A percentile compares a stretch with the other conserved stretches of the same genome.
Conservation (phyloP, 2,329 filamentous ascomycete species). For the Penicillium sp. region DNA sequence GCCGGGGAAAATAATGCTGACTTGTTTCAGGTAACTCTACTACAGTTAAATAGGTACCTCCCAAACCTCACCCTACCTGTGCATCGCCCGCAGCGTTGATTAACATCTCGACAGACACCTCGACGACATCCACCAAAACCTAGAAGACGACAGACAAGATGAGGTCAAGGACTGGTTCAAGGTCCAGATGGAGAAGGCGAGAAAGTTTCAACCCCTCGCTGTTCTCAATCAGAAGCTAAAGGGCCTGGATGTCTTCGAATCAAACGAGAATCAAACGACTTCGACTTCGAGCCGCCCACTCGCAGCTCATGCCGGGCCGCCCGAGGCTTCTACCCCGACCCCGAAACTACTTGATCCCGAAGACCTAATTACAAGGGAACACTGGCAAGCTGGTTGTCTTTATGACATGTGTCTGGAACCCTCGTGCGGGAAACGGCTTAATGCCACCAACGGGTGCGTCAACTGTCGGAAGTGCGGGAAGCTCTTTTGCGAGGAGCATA, state of each 20-base stretch:
- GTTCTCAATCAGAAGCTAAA: slow-evolving; percentile 92
- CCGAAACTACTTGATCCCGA: slow-evolving; percentile 68
- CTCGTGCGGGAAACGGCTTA: slow-evolving; percentile 75
- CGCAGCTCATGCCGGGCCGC: slow-evolving; percentile 22
- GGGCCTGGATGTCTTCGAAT: slow-evolving; percentile 89
- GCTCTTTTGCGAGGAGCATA: slow-evolving; percentile 94
- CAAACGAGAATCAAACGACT: slow-evolving; percentile 66
- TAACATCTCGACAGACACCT: slow-evolving; percentile 58
- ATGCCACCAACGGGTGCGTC: slow-evolving; percentile 75
- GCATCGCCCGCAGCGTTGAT: slow-evolving; percentile 4
- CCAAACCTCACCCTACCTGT: not conserved
- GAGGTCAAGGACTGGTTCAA: slow-evolving; percentile 98
- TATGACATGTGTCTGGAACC: slow-evolving; percentile 86
- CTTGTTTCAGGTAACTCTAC: slow-evolving; percentile 68
- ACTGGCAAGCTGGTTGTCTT: slow-evolving; percentile 78
- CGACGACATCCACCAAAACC: slow-evolving; percentile 85
- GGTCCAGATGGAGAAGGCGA: slow-evolving; percentile 88
- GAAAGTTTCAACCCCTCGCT: slow-evolving; percentile 86
- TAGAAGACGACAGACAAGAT: slow-evolving; percentile 84
- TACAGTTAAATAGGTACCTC: slow-evolving; percentile 80
- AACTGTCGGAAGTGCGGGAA: slow-evolving; percentile 93
- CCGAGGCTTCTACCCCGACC: slow-evolving; percentile 27
- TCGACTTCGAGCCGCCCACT: slow-evolving; percentile 36
- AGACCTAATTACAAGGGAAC: slow-evolving; percentile 78
- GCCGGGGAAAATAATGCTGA: slow-evolving; percentile 1